phyloP scores from a whole-genome alignment of 1,284 basidiomycete species.

The Cryptococcus sp. region DNA sequence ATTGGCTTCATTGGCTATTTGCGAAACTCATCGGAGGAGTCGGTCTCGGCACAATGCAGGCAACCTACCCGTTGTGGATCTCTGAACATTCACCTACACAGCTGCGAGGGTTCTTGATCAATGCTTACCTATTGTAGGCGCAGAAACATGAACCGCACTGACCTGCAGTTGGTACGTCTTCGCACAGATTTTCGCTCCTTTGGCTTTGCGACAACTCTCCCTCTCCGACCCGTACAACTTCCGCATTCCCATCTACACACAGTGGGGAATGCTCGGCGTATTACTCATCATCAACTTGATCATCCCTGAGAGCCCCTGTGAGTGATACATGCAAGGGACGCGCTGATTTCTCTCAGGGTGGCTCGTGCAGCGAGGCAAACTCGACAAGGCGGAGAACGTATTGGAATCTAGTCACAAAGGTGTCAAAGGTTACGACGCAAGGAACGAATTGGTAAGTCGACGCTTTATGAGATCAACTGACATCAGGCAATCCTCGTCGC shows the following conservation, averaged over 20 bases:
- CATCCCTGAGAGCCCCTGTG: conserved; percentile 35
- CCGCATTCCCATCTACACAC: conserved; percentile 27
- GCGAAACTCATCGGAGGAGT: conserved; percentile 30
- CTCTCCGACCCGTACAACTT: conserved; percentile 19
- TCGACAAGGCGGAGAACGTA: conserved; percentile 23
- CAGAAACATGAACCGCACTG: not conserved
- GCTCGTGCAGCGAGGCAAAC: conserved; percentile 28
- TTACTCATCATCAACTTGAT: conserved; percentile 24
- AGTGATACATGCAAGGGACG: not conserved
- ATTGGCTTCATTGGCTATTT: conserved; percentile 30
- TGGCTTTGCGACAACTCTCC: conserved; percentile 18
- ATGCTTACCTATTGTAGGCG: conserved; percentile 23
- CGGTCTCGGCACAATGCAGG: conserved; percentile 31
- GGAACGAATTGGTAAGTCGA: conserved; percentile 19
- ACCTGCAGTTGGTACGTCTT: conserved; percentile 17
- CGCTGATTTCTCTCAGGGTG: conserved; percentile 20
- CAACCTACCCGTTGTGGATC: conserved; percentile 30
- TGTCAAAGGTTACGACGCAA: conserved; percentile 23
- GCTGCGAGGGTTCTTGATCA: conserved; percentile 31
- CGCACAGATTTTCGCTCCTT: conserved; percentile 20
- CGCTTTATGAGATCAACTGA: too few species aligned
- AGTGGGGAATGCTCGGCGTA: conserved; percentile 28
- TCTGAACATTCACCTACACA: conserved; percentile 31
- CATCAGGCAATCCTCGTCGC: conserved; percentile 21
- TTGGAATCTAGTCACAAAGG: conserved; percentile 12